A percentile compares a stretch with the other conserved stretches of the same genome.
Conservation (phyloP, 805 yeast species). For the Peterozyma toletana region DNA sequence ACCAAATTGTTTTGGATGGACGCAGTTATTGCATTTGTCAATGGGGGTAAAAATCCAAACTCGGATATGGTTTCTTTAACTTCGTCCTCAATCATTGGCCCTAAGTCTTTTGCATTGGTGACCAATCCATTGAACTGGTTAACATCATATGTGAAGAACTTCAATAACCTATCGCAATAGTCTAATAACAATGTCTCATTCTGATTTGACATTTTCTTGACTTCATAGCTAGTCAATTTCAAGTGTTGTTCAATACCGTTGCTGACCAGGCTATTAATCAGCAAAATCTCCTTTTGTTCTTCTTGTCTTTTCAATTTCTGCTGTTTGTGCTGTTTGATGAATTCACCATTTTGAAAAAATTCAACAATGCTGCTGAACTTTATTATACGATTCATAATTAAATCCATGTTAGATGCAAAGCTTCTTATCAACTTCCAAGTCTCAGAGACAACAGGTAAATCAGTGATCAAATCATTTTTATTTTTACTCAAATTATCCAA, state of each 20-base stretch:
- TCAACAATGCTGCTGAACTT: constrained; percentile 50
- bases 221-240: constrained; percentile 34
- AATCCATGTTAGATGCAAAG: constrained; percentile 30
- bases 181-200: constrained; percentile 18
- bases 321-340: constrained; percentile 27
- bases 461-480: constrained; percentile 16
- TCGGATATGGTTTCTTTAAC: constrained; percentile 14
- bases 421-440: constrained; percentile 48
- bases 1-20: constrained; percentile 49
- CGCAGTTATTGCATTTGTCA: constrained; percentile 44
- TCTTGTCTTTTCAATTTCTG: constrained; percentile 19
- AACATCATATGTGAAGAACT: constrained; percentile 25
- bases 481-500: neutral
- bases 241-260: constrained; percentile 29
- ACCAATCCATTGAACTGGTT: constrained; percentile 29
- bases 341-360: constrained; percentile 42
- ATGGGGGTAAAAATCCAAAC: constrained; percentile 58
- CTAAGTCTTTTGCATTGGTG: neutral
- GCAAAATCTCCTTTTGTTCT: constrained; percentile 8
- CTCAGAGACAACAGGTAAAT: constrained; percentile 48
- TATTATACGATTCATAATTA: constrained; percentile 29
- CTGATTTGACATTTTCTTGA: constrained; percentile 26
- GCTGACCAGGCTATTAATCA: constrained; percentile 7
- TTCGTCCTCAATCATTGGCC: neutral
- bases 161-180: constrained; percentile 19